Conservation (phyloP, 768 basidiomycete genomes). For the Pleurotus eryngii region DNA sequence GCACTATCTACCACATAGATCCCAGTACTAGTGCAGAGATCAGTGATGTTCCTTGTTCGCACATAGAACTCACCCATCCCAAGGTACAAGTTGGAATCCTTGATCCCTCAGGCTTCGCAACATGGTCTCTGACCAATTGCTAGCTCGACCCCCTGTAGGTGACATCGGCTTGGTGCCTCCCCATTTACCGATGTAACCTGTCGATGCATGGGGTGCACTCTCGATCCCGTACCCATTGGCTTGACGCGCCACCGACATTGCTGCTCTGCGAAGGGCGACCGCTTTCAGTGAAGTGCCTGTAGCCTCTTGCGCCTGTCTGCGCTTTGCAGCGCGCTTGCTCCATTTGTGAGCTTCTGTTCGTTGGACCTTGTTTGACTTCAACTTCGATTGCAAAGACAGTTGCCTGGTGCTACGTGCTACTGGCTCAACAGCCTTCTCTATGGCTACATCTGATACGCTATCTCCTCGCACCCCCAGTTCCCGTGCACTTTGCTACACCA, state of each 20-base stretch:
- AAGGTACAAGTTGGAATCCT: background rate
- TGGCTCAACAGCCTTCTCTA: background rate
- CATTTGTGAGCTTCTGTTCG: background rate
- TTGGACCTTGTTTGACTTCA: background rate
- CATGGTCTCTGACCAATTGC: background rate
- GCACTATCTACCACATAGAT: background rate
- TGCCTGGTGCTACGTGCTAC: background rate
- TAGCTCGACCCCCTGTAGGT: background rate
- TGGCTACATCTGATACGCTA: no score
- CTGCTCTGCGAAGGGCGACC: background rate
- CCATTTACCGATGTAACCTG: background rate
- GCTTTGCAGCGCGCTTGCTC: background rate
- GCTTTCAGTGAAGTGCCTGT: background rate
- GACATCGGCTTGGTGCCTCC: background rate
- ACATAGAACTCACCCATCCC: background rate
- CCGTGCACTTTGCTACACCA: no score
- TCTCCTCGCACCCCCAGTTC: no score
- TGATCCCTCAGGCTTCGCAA: background rate
- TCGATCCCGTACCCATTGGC: background rate
- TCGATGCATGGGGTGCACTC: background rate
- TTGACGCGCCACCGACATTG: background rate
- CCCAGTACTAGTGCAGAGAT: background rate
- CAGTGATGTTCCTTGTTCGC: background rate
- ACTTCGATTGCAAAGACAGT: background rate
- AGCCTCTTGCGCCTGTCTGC: background rate